These are phyloP conservation scores for Smallanthus sonchifolius DNA, from an alignment of 129 eudicot genomes.

Conservation along the genomic window DNA sequence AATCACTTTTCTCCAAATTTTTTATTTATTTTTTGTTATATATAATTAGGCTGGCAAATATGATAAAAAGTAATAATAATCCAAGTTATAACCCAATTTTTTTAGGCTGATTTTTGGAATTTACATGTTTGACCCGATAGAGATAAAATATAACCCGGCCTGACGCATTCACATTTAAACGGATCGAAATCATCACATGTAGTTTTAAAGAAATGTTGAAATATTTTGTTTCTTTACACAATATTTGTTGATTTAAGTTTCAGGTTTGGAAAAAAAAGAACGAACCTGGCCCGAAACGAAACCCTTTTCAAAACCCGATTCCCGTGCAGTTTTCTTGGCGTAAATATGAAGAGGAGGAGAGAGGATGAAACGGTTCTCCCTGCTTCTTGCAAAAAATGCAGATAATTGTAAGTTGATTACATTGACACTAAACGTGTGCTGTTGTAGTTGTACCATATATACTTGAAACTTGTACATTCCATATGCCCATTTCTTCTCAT, in stretches of 20 bases:
- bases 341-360: conserved; percentile 43
- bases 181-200: not conserved
- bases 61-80: not conserved
- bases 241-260: not conserved
- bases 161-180: not conserved
- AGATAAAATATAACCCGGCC: not conserved
- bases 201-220: not conserved
- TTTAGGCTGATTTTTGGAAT: not conserved
- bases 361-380: conserved; percentile 41
- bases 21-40: not conserved
- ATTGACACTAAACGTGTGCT: not conserved
- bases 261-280: conserved; percentile 32
- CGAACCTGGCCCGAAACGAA: not conserved
- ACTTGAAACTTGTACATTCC: not conserved
- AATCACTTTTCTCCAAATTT: not conserved
- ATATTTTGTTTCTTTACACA: not conserved
- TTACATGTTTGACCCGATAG: not conserved
- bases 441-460: conserved; percentile 12
- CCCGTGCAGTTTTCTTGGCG: conserved; percentile 37
- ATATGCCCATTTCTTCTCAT: not conserved
- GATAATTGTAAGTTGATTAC: conserved; percentile 21
- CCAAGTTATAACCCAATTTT: not conserved
- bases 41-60: not conserved
- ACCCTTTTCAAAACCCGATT: conserved; percentile 15
- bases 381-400: conserved; percentile 41